Conservation (phyloP, 768 basidiomycete genomes). For the Mrakia blollopis region DNA sequence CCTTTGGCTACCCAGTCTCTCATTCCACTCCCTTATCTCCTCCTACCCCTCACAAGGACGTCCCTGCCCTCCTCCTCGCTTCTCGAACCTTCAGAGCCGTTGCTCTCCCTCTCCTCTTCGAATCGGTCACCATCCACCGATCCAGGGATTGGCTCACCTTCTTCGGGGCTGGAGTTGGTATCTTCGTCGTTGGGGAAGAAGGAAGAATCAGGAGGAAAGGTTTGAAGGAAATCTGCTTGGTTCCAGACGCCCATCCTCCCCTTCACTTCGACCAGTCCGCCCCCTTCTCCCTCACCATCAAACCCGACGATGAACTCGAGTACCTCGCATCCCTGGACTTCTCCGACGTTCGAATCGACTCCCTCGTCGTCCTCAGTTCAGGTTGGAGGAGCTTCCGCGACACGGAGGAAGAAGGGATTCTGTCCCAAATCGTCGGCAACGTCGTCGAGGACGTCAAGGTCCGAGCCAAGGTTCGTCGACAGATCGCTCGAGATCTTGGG, state of each 20-base stretch:
- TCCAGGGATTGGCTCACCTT: constrained; percentile 3
- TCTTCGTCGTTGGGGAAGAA: background rate
- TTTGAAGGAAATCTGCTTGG: background rate
- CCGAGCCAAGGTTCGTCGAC: background rate
- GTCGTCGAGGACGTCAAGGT: background rate
- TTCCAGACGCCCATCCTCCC: background rate
- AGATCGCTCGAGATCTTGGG: background rate
- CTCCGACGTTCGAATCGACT: background rate
- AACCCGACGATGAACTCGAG: background rate
- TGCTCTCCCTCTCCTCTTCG: background rate
- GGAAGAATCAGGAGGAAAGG: background rate
- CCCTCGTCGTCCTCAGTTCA: background rate
- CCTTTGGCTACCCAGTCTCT: background rate
- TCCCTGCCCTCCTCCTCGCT: background rate
- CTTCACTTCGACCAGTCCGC: background rate
- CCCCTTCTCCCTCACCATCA: background rate
- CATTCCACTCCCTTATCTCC: background rate
- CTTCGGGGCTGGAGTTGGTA: background rate
- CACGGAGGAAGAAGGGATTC: background rate
- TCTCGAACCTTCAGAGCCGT: background rate
- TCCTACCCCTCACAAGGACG: background rate
- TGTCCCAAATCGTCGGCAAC: background rate
- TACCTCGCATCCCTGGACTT: background rate
- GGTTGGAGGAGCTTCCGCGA: background rate
- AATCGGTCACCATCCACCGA: background rate